Percentiles rank a stretch among this genome's conserved stretches.
These are phyloP conservation scores for Capsicum pubescens DNA, from an alignment of 257 asterid genomes.

Conservation along the genomic window DNA sequence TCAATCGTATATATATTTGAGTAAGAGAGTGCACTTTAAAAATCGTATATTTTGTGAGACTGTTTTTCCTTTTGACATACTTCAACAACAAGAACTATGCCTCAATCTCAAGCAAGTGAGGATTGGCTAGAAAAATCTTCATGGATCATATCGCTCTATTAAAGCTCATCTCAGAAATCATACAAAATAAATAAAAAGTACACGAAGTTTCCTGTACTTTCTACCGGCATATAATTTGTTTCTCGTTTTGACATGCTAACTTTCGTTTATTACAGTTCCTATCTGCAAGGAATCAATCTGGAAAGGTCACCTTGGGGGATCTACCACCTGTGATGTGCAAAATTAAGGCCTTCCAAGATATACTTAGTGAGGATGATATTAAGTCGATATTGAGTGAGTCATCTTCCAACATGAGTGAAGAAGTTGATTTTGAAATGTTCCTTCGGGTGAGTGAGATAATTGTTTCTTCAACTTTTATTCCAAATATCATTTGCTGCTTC, in stretches of 20 bases:
- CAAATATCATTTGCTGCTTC: not conserved
- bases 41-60: no score
- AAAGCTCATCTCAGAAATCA: not conserved
- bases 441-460: slow-evolving; percentile 56
- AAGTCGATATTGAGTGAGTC: slow-evolving; percentile 61
- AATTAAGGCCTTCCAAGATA: slow-evolving; percentile 59
- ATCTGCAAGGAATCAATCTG: slow-evolving; percentile 58
- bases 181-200: no score
- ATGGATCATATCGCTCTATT: not conserved
- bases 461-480: not conserved
- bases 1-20: no score
- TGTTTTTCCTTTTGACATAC: not conserved
- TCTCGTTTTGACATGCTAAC: slow-evolving; percentile 8
- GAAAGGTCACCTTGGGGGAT: slow-evolving; percentile 67
- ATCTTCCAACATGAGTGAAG: slow-evolving; percentile 54
- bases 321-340: slow-evolving; percentile 70
- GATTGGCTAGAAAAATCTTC: not conserved
- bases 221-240: not conserved
- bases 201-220: not conserved
- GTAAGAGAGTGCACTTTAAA: no score
- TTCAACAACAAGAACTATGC: not conserved
- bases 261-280: slow-evolving; percentile 51
- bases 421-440: slow-evolving; percentile 77
- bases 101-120: not conserved
- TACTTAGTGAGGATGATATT: slow-evolving; percentile 57